Conservation (phyloP, 2,329 filamentous ascomycete species). For the Ceratocystiopsis sp. region DNA sequence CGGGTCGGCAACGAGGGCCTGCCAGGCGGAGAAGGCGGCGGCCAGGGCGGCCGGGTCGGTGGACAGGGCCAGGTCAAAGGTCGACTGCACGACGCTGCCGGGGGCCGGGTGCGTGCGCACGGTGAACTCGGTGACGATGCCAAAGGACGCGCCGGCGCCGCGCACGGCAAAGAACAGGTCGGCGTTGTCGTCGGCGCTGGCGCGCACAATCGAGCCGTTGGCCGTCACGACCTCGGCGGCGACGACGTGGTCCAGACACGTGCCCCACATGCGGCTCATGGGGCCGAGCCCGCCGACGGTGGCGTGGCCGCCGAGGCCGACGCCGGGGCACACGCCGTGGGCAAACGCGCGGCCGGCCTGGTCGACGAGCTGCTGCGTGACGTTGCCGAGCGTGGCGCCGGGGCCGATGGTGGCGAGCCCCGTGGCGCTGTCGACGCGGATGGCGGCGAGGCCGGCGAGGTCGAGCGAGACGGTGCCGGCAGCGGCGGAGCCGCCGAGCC, state of each 20-base stretch:
- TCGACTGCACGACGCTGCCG: conserved; percentile 38
- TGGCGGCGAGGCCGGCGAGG: conserved; percentile 32
- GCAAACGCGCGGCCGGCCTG: conserved; percentile 38
- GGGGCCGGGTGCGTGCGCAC: conserved; percentile 39
- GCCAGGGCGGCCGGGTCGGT: conserved; percentile 30
- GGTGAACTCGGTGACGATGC: conserved; percentile 39
- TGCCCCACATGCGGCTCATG: conserved; percentile 26
- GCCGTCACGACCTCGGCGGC: conserved; percentile 29
- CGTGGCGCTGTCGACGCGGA: conserved; percentile 32
- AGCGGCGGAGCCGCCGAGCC: conserved; percentile 32
- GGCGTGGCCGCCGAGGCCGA: conserved; percentile 41
- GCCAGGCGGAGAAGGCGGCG: conserved; percentile 38
- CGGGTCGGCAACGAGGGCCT: conserved; percentile 35
- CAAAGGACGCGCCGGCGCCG: conserved; percentile 39
- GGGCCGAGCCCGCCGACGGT: conserved; percentile 33
- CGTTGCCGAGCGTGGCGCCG: conserved; percentile 32
- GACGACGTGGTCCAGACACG: conserved; percentile 34
- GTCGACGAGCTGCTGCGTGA: conserved; percentile 31
- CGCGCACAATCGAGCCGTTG: conserved; percentile 26
- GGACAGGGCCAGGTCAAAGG: conserved; percentile 31
- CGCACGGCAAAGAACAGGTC: conserved; percentile 41
- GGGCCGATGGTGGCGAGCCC: conserved; percentile 38
- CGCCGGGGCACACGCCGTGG: conserved; percentile 41
- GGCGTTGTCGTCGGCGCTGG: conserved; percentile 18
- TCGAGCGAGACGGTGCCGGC: conserved; percentile 34